A percentile compares a stretch with the other conserved stretches of the same genome.
Conservation (phyloP, 208 protist genomes). For the Leishmania aethiopica region DNA sequence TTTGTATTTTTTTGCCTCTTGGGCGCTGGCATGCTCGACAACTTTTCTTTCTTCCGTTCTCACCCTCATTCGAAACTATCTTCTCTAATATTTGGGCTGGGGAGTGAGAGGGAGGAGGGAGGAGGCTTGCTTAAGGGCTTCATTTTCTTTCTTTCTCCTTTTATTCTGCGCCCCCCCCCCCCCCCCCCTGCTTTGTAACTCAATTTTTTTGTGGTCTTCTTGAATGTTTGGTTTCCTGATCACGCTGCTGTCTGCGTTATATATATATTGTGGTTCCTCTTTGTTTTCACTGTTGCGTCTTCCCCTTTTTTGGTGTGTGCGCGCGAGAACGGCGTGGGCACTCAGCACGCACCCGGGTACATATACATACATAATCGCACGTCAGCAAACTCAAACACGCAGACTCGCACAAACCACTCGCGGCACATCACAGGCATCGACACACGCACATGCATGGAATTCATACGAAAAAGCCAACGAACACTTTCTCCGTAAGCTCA, state of each 20-base stretch:
- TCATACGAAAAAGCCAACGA: neutral
- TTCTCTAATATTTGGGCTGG: neutral
- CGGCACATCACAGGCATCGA: neutral
- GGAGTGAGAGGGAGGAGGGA: neutral
- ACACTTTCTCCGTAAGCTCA: neutral
- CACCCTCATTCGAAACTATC: neutral
- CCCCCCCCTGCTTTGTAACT: neutral
- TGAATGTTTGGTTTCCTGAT: neutral
- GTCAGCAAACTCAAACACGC: neutral
- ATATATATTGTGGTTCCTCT: neutral
- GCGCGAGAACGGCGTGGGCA: neutral
- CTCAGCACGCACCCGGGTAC: neutral
- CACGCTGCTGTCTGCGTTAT: neutral
- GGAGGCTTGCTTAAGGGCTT: neutral
- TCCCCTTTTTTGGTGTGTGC: neutral
- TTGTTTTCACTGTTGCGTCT: constrained; percentile 1
- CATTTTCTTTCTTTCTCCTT: neutral
- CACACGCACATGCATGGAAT: neutral
- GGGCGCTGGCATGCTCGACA: neutral
- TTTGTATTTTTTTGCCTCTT: neutral
- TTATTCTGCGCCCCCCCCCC: neutral
- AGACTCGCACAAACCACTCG: neutral
- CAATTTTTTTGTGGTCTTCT: neutral
- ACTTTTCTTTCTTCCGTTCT: neutral
- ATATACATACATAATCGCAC: constrained; percentile 1